Evolutionary conservation across 2,329 filamentous ascomycete species (phyloP).

Genomic region (Pseudonectria buxi): DNA sequence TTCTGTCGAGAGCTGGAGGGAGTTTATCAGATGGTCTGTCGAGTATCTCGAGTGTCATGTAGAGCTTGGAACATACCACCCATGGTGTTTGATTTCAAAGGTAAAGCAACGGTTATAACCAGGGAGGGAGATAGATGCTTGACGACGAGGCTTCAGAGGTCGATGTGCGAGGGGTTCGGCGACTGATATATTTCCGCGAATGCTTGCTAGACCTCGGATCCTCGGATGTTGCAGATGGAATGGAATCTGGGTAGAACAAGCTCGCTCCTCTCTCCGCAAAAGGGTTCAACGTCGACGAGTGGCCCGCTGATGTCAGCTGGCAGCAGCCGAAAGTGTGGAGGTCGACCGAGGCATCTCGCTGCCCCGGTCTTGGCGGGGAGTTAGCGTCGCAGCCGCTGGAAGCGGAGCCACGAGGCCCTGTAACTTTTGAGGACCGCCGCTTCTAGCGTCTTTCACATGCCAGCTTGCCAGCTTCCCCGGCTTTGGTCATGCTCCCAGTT

Average conservation of each 20-base stretch:
- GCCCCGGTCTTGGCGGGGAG: constrained; percentile 18
- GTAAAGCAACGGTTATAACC: background rate
- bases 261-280: too few relatives aligned
- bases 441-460: constrained; percentile 24
- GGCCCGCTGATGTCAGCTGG: constrained; percentile 21
- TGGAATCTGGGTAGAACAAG: too few relatives aligned
- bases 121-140: background rate
- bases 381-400: too few relatives aligned
- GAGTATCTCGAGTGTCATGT: background rate
- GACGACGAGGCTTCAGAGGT: background rate
- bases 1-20: constrained; percentile 47
- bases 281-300: constrained; percentile 4
- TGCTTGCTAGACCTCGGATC: constrained; percentile 22
- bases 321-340: constrained; percentile 3
- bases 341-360: constrained; percentile 27
- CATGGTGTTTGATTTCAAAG: constrained; percentile 23
- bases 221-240: constrained; percentile 20
- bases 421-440: too few relatives aligned
- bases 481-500: too few relatives aligned
- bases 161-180: background rate
- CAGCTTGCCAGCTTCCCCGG: constrained; percentile 21
- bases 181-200: constrained; percentile 12
- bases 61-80: constrained; percentile 27
- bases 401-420: too few relatives aligned
- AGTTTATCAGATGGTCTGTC: constrained; percentile 7